Conservation (phyloP, 768 basidiomycete species). For the Lyophyllum shimeji region DNA sequence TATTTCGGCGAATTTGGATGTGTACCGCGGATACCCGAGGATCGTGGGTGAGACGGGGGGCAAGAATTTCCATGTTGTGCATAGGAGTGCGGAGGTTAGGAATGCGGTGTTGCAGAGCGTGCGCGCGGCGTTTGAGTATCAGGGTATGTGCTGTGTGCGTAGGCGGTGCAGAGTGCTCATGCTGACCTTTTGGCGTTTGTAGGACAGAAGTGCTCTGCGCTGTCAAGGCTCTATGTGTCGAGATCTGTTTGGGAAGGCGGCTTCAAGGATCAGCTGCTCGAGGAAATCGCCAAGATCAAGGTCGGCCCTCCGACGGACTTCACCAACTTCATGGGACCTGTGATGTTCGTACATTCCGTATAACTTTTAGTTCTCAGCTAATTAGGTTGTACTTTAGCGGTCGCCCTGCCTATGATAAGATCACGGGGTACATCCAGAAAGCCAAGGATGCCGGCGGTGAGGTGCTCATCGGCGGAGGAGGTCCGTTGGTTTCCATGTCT, state of each 20-base stretch:
- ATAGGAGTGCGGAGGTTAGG: constrained; percentile 79
- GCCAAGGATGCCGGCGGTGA: constrained; percentile 91
- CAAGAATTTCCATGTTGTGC: constrained; percentile 97
- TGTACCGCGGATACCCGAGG: constrained; percentile 86
- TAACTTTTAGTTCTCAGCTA: background rate
- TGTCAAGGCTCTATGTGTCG: constrained; percentile 91
- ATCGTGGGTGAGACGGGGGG: constrained; percentile 98
- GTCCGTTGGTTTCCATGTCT: constrained; percentile 36
- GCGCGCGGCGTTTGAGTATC: constrained; percentile 93
- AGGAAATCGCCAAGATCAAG: constrained; percentile 80
- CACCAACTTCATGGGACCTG: constrained; percentile 91
- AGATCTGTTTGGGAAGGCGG: constrained; percentile 79
- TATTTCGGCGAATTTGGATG: constrained; percentile 85
- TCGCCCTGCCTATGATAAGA: constrained; percentile 86
- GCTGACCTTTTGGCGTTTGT: background rate
- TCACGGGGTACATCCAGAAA: constrained; percentile 77
- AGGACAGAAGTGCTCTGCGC: constrained; percentile 97
- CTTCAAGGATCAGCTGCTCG: constrained; percentile 79
- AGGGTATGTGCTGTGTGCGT: constrained; percentile 48
- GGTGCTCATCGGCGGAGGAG: constrained; percentile 81
- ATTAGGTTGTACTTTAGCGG: constrained; percentile 45
- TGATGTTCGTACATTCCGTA: constrained; percentile 61
- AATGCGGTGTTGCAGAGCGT: constrained; percentile 91
- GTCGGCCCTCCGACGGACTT: constrained; percentile 79
- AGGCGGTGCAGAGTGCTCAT: background rate